These are phyloP conservation scores for cucumber (Cucumis sativus) DNA, from an alignment of 306 rosid genomes.

Conservation along the genomic window DNA sequence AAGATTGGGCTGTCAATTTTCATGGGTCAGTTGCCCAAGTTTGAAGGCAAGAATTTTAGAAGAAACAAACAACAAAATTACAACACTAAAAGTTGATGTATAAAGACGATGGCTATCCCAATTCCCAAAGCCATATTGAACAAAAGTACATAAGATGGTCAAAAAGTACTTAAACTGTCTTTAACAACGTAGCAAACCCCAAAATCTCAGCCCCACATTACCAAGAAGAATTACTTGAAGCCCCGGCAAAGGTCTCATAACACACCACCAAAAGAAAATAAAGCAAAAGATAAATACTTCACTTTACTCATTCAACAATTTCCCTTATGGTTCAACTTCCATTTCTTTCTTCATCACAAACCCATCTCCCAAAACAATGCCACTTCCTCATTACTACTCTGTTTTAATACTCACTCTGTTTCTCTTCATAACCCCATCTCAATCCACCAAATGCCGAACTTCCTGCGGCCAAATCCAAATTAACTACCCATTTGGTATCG, in stretches of 20 bases:
- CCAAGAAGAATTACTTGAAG: background rate
- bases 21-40: background rate
- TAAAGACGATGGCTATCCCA: background rate
- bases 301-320: background rate
- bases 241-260: background rate
- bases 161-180: background rate
- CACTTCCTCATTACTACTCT: background rate
- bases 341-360: background rate
- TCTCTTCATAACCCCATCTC: constrained; percentile 6
- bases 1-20: background rate
- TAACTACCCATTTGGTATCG: constrained; percentile 76
- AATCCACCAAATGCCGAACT: constrained; percentile 56
- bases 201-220: background rate
- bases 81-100: background rate
- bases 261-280: background rate
- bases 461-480: constrained; percentile 65
- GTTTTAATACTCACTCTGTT: background rate
- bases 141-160: constrained; percentile 1
- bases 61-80: background rate
- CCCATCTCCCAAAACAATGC: background rate
- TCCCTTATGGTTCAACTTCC: background rate
- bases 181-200: background rate
- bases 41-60: background rate
- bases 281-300: background rate
- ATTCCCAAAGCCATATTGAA: background rate